Percentiles rank a stretch among this genome's conserved stretches.
phyloP scores from a whole-genome alignment of 441 rosid species.

The Gossypium trilobum region DNA sequence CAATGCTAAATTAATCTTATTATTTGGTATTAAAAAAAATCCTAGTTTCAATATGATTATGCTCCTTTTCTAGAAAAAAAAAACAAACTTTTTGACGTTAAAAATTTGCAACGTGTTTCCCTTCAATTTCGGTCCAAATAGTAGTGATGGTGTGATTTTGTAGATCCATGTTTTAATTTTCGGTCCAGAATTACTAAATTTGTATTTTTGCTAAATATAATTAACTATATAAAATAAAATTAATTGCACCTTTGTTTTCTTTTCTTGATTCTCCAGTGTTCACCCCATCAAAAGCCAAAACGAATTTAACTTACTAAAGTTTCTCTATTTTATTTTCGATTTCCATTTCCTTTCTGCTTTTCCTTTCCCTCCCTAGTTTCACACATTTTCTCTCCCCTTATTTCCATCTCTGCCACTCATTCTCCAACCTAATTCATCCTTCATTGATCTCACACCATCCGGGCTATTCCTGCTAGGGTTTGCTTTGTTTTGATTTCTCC shows the following conservation, averaged over 20 bases:
- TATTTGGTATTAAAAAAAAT: too few species aligned
- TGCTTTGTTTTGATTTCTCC: background rate
- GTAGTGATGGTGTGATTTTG: too few species aligned
- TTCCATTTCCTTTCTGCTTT: background rate
- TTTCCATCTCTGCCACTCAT: background rate
- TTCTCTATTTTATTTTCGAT: background rate
- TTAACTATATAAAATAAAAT: background rate
- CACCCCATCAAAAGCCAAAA: background rate
- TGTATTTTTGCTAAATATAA: background rate
- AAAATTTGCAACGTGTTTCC: too few species aligned
- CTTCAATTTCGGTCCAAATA: too few species aligned
- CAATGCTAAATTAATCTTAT: too few species aligned
- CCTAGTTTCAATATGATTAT: too few species aligned
- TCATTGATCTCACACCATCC: background rate
- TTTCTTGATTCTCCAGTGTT: background rate
- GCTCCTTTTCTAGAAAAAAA: too few species aligned
- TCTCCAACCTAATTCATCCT: background rate
- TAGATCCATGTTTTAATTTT: too few species aligned
- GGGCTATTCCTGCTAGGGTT: conserved; percentile 1
- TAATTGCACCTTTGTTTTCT: background rate
- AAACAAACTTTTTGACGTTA: too few species aligned
- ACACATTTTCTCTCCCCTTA: background rate
- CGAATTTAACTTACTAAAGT: background rate
- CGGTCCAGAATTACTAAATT: background rate
- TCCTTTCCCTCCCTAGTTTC: background rate